Conservation (phyloP, 805 yeast species). For the Scheffersomyces ergatensis region DNA sequence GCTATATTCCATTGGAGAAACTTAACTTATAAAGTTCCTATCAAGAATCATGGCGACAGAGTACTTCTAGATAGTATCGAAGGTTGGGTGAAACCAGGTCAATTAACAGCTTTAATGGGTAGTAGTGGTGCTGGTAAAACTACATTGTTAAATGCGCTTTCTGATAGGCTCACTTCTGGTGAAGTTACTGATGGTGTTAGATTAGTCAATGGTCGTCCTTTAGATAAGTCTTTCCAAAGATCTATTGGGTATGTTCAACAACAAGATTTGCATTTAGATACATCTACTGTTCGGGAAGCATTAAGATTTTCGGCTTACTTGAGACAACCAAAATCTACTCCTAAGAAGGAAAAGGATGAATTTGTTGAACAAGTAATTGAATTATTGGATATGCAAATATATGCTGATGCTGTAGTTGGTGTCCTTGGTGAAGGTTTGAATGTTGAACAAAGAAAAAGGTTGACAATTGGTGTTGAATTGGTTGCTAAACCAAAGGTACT, state of each 20-base stretch:
- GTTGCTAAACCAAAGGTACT: slow-evolving; percentile 7
- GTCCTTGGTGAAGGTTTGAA: slow-evolving; percentile 34
- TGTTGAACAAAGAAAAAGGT: slow-evolving; percentile 33
- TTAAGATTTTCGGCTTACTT: slow-evolving; percentile 66
- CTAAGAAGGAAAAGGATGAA: slow-evolving; percentile 55
- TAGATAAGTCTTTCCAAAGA: slow-evolving; percentile 45
- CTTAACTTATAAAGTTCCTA: slow-evolving; percentile 66
- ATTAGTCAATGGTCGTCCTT: slow-evolving; percentile 63
- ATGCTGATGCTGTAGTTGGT: slow-evolving; percentile 32
- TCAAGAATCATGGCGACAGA: slow-evolving; percentile 44
- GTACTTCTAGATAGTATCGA: slow-evolving; percentile 35
- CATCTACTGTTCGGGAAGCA: slow-evolving; percentile 36
- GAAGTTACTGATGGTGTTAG: slow-evolving; percentile 49
- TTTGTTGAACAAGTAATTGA: slow-evolving; percentile 69
- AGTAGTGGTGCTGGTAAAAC: slow-evolving; percentile 87
- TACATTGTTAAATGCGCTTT: slow-evolving; percentile 66
- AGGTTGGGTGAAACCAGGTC: slow-evolving; percentile 82
- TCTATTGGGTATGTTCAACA: slow-evolving; percentile 34
- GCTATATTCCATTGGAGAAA: slow-evolving; percentile 75
- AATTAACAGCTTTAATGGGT: slow-evolving; percentile 79
- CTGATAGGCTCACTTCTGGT: slow-evolving; percentile 78
- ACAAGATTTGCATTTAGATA: slow-evolving; percentile 31
- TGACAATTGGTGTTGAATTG: slow-evolving; percentile 23
- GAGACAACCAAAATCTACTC: slow-evolving; percentile 62
- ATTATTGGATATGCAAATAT: slow-evolving; percentile 60